Base-by-base conservation (phyloP, 192 early-diverging fungal species). In the Coemansia guatemalensis region DNA sequence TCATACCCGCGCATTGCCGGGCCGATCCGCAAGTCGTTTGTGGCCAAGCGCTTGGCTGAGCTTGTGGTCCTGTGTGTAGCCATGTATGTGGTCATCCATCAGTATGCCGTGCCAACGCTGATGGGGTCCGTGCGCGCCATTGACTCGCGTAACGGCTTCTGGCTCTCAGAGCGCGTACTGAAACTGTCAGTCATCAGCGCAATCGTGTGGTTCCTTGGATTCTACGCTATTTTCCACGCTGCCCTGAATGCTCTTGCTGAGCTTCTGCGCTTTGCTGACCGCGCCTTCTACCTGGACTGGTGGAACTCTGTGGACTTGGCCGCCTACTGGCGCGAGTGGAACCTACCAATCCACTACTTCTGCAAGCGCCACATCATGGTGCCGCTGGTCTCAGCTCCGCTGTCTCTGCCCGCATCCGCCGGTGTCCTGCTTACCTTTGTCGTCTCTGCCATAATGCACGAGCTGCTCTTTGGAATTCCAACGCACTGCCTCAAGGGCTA, bases 321-420 rank as follows among this genome's bases (percentile, higher is more conserved):
- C 33, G 85, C 87, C 60, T 95, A 95, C 82, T 94, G 94, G 94
- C 83, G 91, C 25, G 83, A 91, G 29, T 95, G 94, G 94, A 95
- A 95, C 84, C 83, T 86, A 56, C 94, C 94, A 20, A 93, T 95
- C 29, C 89, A 93, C 82, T 86, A 86, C 29, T 91, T 87, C 68
- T 89, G 90, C 79, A 95, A 95, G 66, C 87, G 94, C 9, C 94
- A 95, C 68, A 84, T 94, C 22, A 93, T 92, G 80, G 60, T 94
- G 27, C 94, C 94, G 44, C 80, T 91, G 65, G 74, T 92, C 56
- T 88, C 84, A 47, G 71, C 85, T 25, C 89, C 88, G 25, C 56
- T 87, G 24, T 78, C 83, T 17, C 86, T 89, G 23, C 68, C 69
- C 14, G 68, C 73, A 0, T 84, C 49, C 54, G 74, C 54, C 39